A percentile compares a stretch with the other conserved stretches of the same genome.
phyloP scores from a whole-genome alignment of 352 stramenopile species.

The Discostella stelligera region DNA sequence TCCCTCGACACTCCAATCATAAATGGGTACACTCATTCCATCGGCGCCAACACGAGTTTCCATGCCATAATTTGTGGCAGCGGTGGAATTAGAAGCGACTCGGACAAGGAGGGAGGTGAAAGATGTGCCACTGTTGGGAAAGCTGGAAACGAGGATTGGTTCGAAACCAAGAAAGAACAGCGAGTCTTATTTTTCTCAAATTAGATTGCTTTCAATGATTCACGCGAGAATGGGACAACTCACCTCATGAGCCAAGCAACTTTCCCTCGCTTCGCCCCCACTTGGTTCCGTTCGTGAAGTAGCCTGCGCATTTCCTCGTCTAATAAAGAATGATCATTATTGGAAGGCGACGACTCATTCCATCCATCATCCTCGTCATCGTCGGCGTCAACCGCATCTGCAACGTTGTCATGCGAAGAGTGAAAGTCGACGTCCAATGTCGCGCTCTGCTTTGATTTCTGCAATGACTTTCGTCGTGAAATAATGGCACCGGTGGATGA shows the following conservation, averaged over 20 bases:
- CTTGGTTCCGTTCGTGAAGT: not conserved
- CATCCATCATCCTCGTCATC: not conserved
- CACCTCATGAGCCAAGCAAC: slow-evolving; percentile 73
- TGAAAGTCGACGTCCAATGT: not conserved
- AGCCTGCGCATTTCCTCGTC: slow-evolving; percentile 7
- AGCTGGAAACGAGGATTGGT: slow-evolving; percentile 25
- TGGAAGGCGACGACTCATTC: not conserved
- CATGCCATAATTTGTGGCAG: slow-evolving; percentile 75
- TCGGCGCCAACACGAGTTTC: slow-evolving; percentile 47
- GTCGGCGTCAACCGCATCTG: not conserved
- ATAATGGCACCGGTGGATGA: not conserved
- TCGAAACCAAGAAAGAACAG: not conserved
- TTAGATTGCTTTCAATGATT: too few species aligned
- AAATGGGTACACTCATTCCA: slow-evolving; percentile 28
- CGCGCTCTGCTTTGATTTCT: not conserved
- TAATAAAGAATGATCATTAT: not conserved
- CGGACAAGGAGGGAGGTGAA: slow-evolving; percentile 69
- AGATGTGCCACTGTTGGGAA: slow-evolving; percentile 76
- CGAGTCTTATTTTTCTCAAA: too few species aligned
- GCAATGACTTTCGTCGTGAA: not conserved
- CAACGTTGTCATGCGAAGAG: not conserved
- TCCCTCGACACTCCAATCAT: slow-evolving; percentile 34
- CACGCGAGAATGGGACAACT: not conserved
- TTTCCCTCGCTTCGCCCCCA: slow-evolving; percentile 19
- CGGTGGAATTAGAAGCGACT: slow-evolving; percentile 50